These are phyloP conservation scores for Apiospora marii DNA, from an alignment of 2,329 filamentous ascomycete species.

Conservation along the genomic window DNA sequence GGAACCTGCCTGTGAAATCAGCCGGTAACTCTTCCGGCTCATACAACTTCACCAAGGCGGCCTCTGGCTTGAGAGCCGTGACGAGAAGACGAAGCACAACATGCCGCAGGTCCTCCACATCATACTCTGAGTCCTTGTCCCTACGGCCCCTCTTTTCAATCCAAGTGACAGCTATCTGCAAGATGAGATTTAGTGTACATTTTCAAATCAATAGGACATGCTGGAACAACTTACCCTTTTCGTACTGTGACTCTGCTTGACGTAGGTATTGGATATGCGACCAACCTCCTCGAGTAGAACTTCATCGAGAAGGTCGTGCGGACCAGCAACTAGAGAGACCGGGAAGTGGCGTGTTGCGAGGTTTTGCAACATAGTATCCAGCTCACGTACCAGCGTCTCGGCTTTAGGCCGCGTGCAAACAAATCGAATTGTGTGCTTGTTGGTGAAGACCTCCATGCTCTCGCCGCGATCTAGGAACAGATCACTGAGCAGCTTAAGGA, in stretches of 20 bases:
- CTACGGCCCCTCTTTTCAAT: conserved; percentile 39
- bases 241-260: conserved; percentile 32
- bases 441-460: conserved; percentile 46
- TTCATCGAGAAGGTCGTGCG: neutral
- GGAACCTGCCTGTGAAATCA: conserved; percentile 38
- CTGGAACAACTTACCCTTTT: conserved; percentile 35
- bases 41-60: conserved; percentile 36
- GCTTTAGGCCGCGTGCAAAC: conserved; percentile 46
- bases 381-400: conserved; percentile 44
- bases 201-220: neutral
- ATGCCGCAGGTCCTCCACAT: conserved; percentile 51
- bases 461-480: conserved; percentile 44
- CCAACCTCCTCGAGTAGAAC: conserved; percentile 47
- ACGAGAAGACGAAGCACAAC: conserved; percentile 55
- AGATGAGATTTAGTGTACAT: conserved; percentile 26
- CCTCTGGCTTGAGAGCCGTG: conserved; percentile 39
- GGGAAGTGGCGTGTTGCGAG: conserved; percentile 30
- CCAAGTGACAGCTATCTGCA: conserved; percentile 51
- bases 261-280: conserved; percentile 45
- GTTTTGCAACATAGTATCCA: conserved; percentile 42
- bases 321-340: neutral
- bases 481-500: conserved; percentile 43
- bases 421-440: conserved; percentile 43
- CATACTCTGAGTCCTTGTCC: conserved; percentile 27
- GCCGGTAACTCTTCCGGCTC: neutral